These are phyloP conservation scores for Epichloe coenophiala DNA, from an alignment of 2,329 filamentous ascomycete genomes.

Conservation along the genomic window DNA sequence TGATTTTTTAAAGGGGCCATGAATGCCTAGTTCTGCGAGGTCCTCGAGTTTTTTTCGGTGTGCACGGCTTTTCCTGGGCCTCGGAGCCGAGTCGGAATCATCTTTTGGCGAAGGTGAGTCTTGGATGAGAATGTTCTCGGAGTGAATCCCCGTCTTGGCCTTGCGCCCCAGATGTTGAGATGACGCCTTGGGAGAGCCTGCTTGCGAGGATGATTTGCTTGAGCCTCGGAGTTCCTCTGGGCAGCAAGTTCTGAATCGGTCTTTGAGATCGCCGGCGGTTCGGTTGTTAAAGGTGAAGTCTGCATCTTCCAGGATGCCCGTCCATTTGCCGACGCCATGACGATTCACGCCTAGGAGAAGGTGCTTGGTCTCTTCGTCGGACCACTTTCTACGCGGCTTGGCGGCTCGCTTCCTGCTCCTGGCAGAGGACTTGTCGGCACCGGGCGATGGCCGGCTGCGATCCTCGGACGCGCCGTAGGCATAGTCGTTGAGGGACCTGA, in stretches of 20 bases:
- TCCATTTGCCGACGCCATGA: slow-evolving; percentile 53
- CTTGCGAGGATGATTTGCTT: slow-evolving; percentile 15
- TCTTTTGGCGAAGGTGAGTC: slow-evolving; percentile 17
- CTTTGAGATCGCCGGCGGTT: slow-evolving; percentile 50
- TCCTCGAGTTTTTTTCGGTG: slow-evolving; percentile 46
- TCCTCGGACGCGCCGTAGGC: slow-evolving; percentile 19
- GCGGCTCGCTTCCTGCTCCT: slow-evolving; percentile 40
- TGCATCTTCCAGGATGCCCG: slow-evolving; percentile 46
- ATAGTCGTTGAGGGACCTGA: slow-evolving; percentile 30
- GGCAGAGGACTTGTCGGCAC: slow-evolving; percentile 16
- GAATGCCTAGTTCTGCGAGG: slow-evolving; percentile 43
- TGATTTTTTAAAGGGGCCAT: slow-evolving; percentile 46
- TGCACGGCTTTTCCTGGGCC: slow-evolving; percentile 36
- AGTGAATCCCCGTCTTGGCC: slow-evolving; percentile 33
- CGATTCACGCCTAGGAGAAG: slow-evolving; percentile 47
- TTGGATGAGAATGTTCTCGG: slow-evolving; percentile 44
- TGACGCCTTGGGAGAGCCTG: slow-evolving; percentile 11
- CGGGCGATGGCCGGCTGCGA: slow-evolving; percentile 12
- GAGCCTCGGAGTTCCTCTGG: slow-evolving; percentile 43
- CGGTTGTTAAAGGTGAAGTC: slow-evolving; percentile 48
- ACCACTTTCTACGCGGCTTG: slow-evolving; percentile 49
- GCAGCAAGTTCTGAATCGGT: slow-evolving; percentile 53
- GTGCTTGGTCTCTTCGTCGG: slow-evolving; percentile 50
- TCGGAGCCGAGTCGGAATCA: slow-evolving; percentile 22
- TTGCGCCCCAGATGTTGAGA: slow-evolving; percentile 20